Base-by-base conservation (phyloP, 805 yeast genomes). In the Metschnikowia koreensis region DNA sequence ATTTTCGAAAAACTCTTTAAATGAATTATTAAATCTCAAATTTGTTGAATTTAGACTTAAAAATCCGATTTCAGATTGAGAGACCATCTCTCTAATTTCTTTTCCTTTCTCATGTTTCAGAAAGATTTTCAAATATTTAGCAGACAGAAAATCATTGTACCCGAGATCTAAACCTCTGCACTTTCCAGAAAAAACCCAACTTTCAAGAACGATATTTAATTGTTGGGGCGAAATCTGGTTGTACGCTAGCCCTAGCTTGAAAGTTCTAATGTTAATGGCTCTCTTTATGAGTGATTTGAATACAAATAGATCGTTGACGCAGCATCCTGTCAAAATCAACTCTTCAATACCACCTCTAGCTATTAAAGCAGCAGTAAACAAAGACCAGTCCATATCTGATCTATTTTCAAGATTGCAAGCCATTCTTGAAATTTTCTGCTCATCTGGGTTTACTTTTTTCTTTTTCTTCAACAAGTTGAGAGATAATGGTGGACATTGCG, bases 121-220 rank as follows among this genome's bases (percentile, higher is more conserved):
- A 26, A 80, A 63, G 10, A 76, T 74, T 31, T 64, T 66, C 47
- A 78, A 52, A 52, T 65, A 66, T 3, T 64, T 62, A 1, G 60
- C 38, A 6, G 69, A 60, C 65, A 76, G 75, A 51, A 87, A 68
- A 64, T 89, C 92, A 64, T 92, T 92, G 62, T 86, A 92, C 3
- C 96, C 96, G 17, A 92, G 61, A 71, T 91, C 97, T 6, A 92
- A 67, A 3, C 97, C 97, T 56, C 82, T 64, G 6, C 84, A 77
- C 28, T 70, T 59, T 70, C 61, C 66, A 67, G 67, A 54, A 59
- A 66, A 46, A 50, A 87, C 66, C 91, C 93, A 89, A 44, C 80
- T 68, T 7, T 81, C 75, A 26, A 89, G 59, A 11, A 73, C 53
- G 22, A 80, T 67, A 53, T 74, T 74, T 34, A 86, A 66, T 52